A percentile compares a stretch with the other conserved stretches of the same genome.
Conservation (phyloP, 495 filamentous ascomycete species). For the Xylaria longipes region DNA sequence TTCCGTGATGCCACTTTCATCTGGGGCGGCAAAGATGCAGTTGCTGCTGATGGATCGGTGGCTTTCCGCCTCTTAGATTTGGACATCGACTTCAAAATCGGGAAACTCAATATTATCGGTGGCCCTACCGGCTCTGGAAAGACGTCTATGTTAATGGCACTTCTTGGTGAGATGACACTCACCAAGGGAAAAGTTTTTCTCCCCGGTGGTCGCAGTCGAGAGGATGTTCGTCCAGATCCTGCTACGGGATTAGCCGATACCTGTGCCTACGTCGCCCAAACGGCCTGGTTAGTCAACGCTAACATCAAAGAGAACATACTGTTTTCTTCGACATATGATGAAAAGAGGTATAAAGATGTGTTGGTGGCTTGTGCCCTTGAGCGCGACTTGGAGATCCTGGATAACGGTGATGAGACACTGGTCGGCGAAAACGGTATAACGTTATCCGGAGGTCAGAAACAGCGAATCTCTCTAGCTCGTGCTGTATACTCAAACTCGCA, state of each 20-base stretch:
- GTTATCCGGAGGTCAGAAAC: conserved; percentile 96
- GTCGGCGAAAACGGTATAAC: conserved; percentile 98
- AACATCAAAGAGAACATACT: conserved; percentile 96
- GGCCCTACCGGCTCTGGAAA: conserved; percentile 95
- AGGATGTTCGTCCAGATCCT: conserved; percentile 80
- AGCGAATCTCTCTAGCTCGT: conserved; percentile 92
- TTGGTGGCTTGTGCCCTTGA: conserved; percentile 92
- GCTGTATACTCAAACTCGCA: conserved; percentile 91
- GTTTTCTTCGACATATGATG: conserved; percentile 83
- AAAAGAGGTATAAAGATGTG: conserved; percentile 85
- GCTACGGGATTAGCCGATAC: conserved; percentile 89
- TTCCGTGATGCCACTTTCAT: conserved; percentile 84
- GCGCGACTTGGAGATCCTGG: conserved; percentile 89
- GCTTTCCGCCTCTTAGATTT: conserved; percentile 86
- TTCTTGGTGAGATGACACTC: conserved; percentile 95
- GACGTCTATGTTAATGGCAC: conserved; percentile 92
- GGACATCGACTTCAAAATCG: conserved; percentile 76
- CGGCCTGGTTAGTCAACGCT: conserved; percentile 96
- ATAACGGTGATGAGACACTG: conserved; percentile 89
- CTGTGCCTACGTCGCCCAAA: conserved; percentile 95
- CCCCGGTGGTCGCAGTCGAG: conserved; percentile 80
- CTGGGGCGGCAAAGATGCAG: conserved; percentile 79
- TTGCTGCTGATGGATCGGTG: conserved; percentile 62
- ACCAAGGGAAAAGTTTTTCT: conserved; percentile 81
- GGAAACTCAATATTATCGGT: conserved; percentile 86